Evolutionary conservation across 164 flowering plant species (phyloP), one percentile per base, ranked within the genome.

Genomic region (Hamamelis virginiana): DNA sequence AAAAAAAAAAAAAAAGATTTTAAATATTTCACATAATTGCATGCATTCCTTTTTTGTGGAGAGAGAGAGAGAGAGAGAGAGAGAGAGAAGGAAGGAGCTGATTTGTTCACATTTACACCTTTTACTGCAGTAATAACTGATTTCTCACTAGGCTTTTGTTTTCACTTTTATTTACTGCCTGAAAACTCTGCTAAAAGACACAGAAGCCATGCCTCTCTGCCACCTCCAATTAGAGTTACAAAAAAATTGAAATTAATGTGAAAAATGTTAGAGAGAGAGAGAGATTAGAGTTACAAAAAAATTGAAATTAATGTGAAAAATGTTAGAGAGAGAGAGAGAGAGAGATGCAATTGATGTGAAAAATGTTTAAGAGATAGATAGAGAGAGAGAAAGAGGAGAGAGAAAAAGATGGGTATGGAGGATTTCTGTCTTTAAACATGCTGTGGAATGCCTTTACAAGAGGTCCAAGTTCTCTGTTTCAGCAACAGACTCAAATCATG

Each of bases 381-480:
- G 51, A 55, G 23, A 41, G 69, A 41, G 26, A 55, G 11, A 59
- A 63, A 13, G 11, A 57, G 14, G 38, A n/a, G 28, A 58, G 62
- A 64, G 50, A 12, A 57, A 25, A 25, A 43, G 46, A 48, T 46
- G 66, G 80, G 82, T 73, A 82, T 85, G 87, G 90, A 77, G 80
- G 77, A 67, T 73, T 80, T 80, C 76, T 84, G 88, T 82, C 86
- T 66, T 77, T 76, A 72, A n/a, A 73, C 81, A 67, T 71, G 71
- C 77, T 75, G 85, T 76, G 72, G 72, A 74, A 66, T 71, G 79
- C 73, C 83, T 77, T 78, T 73, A 67, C 63, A 77, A 78, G 80
- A 80, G 79, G 86, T 80, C 90, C 88, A 82, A 84, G 79, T 84
- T 79, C 86, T 80, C 73, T 80, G 88, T 76, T 84, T 78, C 79